phyloP scores from a whole-genome alignment of 306 rosid genomes.

The Lathyrus oleraceus region DNA sequence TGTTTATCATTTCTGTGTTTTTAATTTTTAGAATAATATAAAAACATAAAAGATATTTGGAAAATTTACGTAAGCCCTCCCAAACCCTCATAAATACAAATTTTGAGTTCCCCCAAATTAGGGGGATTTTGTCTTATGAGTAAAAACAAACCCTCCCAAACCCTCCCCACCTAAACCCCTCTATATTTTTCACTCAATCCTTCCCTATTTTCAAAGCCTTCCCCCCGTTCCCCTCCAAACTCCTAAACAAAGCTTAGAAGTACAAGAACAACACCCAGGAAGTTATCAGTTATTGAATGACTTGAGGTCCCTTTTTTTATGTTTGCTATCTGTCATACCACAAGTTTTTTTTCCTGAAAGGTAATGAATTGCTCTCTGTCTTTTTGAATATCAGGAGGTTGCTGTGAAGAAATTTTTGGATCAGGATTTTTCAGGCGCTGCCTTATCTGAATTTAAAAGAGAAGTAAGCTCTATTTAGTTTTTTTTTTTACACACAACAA shows the following conservation, averaged over 20 bases:
- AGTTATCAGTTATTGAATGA: slow-evolving; percentile 4
- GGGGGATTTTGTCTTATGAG: no score
- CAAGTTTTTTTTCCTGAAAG: slow-evolving; percentile 11
- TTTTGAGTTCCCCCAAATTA: no score
- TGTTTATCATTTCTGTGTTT: no score
- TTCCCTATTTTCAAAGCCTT: no score
- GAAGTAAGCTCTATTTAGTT: slow-evolving; percentile 68
- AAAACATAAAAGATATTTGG: no score
- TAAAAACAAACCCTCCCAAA: no score
- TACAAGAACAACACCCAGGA: neutral
- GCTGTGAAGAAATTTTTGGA: slow-evolving; percentile 98
- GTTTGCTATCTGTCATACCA: slow-evolving; percentile 6
- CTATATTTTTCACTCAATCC: no score
- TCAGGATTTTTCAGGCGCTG: slow-evolving; percentile 98
- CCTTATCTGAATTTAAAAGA: slow-evolving; percentile 97
- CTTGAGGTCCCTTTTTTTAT: slow-evolving; percentile 11
- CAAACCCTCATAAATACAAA: no score
- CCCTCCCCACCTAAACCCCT: no score
- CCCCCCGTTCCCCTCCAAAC: no score
- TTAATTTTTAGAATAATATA: no score
- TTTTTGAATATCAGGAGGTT: slow-evolving; percentile 76
- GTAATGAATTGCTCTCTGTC: slow-evolving; percentile 27
- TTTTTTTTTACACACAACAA: neutral
- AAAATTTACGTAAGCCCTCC: no score
- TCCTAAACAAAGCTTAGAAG: neutral